phyloP scores from a whole-genome alignment of 164 flowering plant genomes.

The Macadamia integrifolia region DNA sequence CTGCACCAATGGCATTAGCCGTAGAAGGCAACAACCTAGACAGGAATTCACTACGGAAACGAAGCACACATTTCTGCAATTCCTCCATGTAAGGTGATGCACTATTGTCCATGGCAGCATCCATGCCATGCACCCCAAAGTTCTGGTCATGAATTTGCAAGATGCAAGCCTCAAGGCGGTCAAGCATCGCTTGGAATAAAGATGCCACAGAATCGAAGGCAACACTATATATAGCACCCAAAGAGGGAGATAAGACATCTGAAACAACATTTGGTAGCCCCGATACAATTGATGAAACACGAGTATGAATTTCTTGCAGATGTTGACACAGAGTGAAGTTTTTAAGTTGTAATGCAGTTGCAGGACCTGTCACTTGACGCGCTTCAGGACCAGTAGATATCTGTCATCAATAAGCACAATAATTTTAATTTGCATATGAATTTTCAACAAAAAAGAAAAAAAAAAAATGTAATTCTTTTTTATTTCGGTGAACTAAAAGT shows the following conservation, averaged over 20 bases:
- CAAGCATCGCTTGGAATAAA: constrained; percentile 86
- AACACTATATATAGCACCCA: constrained; percentile 69
- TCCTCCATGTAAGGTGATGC: constrained; percentile 96
- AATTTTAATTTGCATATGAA: neutral
- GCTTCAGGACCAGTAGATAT: constrained; percentile 93
- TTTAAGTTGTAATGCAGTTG: constrained; percentile 73
- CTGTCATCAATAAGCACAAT: constrained; percentile 34
- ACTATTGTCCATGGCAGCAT: constrained; percentile 79
- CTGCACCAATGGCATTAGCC: constrained; percentile 28
- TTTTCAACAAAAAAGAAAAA: neutral
- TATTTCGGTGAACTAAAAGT: too few species aligned
- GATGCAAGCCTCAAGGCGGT: constrained; percentile 83
- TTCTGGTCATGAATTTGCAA: constrained; percentile 90
- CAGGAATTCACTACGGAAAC: constrained; percentile 77
- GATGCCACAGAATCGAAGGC: constrained; percentile 86
- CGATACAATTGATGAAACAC: constrained; percentile 48
- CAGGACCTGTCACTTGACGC: constrained; percentile 82
- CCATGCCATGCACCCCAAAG: constrained; percentile 59
- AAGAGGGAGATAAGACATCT: constrained; percentile 71
- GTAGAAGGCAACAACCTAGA: constrained; percentile 63
- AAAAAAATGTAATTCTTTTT: neutral
- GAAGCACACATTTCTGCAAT: constrained; percentile 69
- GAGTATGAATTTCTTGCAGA: constrained; percentile 83
- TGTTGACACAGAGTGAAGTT: constrained; percentile 84
- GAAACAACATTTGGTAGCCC: constrained; percentile 67